Conservation (phyloP, 2,329 filamentous ascomycete species). For the Ascochyta rabiei region DNA sequence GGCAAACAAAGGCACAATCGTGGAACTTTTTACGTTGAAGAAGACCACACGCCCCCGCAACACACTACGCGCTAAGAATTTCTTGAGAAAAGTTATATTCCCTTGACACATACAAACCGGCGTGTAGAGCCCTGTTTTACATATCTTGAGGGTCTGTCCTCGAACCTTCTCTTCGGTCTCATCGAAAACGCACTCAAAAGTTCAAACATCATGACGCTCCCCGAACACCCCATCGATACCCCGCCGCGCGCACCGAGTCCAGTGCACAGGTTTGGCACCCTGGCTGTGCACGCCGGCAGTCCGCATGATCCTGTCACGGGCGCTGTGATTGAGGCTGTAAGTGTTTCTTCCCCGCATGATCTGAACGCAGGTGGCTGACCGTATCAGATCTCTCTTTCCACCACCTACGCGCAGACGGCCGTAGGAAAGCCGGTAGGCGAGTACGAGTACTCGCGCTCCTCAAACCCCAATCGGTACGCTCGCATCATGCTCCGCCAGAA, state of each 20-base stretch:
- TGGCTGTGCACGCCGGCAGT: constrained; percentile 91
- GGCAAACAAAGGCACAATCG: constrained; percentile 26
- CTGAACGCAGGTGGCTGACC: constrained; percentile 13
- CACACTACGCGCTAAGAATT: constrained; percentile 20
- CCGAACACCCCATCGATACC: constrained; percentile 68
- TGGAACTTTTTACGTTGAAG: constrained; percentile 11
- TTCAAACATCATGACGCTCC: constrained; percentile 42
- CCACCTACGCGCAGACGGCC: constrained; percentile 89
- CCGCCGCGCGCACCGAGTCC: constrained; percentile 76
- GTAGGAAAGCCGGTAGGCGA: constrained; percentile 86
- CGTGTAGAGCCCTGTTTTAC: constrained; percentile 4
- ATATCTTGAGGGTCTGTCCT: constrained; percentile 2
- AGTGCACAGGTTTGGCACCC: constrained; percentile 83
- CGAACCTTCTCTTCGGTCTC: neutral
- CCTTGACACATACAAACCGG: constrained; percentile 19
- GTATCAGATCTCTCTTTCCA: constrained; percentile 83
- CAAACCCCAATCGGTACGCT: constrained; percentile 81
- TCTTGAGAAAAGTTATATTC: constrained; percentile 19
- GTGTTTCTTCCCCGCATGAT: constrained; percentile 20
- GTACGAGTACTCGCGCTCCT: constrained; percentile 92
- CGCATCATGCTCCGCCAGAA: neutral
- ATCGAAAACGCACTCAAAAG: neutral
- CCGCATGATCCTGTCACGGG: constrained; percentile 90
- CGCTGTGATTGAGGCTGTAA: constrained; percentile 86
- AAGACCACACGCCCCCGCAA: constrained; percentile 20